Base-by-base conservation (phyloP, 2,329 filamentous ascomycete species). In the Tothia fuscella region DNA sequence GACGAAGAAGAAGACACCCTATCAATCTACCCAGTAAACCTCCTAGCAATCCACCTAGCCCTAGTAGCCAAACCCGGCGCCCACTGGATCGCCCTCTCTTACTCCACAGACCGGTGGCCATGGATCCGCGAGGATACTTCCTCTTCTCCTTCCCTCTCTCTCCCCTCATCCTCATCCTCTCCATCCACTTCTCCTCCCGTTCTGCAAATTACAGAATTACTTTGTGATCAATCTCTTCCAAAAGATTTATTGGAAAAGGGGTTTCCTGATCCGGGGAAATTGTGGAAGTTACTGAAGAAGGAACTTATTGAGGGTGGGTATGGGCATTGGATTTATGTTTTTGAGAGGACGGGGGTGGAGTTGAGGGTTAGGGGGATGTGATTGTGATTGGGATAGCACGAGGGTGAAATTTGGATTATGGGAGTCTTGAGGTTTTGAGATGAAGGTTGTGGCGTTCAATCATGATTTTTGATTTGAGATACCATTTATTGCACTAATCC, bases 41-140 rank as follows among this genome's bases (percentile, higher is more conserved):
- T 64, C 24, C 50, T 64, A 30, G 61, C 61, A 12, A 51, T 64
- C 2, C 57, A 66, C 44, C 49, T 66, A 6, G 62, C 62, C 1
- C 50, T 57, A 3, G 43, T 63, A 3, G 51, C 59, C 1, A 59
- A 54, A 38, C 57, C 61, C 2, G 51, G 51, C 4, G 60, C 54
- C 5, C 52, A 50, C n/a, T 65, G 62, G 62, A 54, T 66, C 35
- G 49, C 55, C 4, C 46, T 65, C 3, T 63, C 60, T 0, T 65
- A 64, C 45, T 60, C 58, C 0, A 48, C 50, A 17, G 58, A 62
- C 16, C 56, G 62, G 12, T 65, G 61, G 38, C 57, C 58, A 2
- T 65, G 63, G 37, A 32, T 59, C 9, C 39, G 29, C 12, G 35
- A 37, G 12, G 21, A 37, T 7, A 16, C 20, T 17, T 5, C 3